Evolutionary conservation across 176 grass and related monocot genomes (phyloP), one percentile per base, ranked within the genome.

Genomic region (Panicum miliaceum): DNA sequence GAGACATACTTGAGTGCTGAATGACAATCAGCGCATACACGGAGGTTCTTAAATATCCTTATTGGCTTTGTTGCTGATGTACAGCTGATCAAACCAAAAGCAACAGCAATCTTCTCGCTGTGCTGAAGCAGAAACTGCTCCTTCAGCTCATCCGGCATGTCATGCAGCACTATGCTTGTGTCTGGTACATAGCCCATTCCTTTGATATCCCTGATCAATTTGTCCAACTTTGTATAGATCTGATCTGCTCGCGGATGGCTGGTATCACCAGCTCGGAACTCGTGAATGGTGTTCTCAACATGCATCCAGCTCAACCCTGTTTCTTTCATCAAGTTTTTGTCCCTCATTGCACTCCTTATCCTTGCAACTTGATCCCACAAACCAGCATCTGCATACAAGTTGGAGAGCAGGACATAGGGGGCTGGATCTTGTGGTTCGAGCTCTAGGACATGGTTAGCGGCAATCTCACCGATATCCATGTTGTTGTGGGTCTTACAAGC

Each of bases 31-130:
- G 88, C 77, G 4, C 89, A 95, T 18, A 98, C 92, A 19, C 93
- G 82, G 45, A 98, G 88, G 74, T 95, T 98, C 73, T 98, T 98
- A 83, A 98, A 98, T 89, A 95, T 84, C 26, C 92, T 91, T 82
- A 95, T 90, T 18, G 90, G 92, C 85, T 94, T 93, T 25, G 79
- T 68, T 80, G 72, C 85, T 27, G 84, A 86, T 18, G 81, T 86
- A 48, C 22, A 69, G 36, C 69, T 76, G 82, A 98, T 90, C 54
- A 95, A 89, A 76, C 95, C 91, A 19, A 95, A 98, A 3, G 89
- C 82, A 3, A 92, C 89, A 25, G 92, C 87, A 15, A 98, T 93
- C 87, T 95, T 98, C 87, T 97, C 95, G 12, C 92, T 98, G 76
- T 98, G 95, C 62, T 93, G 95, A 86, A 90, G 75, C 53, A 98